These are phyloP conservation scores for Solanum okadae DNA, from an alignment of 257 asterid genomes.

Conservation along the genomic window DNA sequence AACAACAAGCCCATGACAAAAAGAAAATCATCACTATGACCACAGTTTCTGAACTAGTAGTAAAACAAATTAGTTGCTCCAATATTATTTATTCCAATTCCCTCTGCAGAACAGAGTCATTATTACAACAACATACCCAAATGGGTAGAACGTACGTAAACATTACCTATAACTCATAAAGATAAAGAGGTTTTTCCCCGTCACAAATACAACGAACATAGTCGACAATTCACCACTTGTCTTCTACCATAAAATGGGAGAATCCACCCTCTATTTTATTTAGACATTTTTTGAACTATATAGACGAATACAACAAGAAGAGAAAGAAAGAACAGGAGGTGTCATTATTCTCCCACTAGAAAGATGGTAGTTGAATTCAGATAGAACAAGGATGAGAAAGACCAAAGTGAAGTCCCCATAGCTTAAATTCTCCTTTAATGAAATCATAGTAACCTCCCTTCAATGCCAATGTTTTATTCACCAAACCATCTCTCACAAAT, in stretches of 20 bases:
- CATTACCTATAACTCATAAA: too few relatives aligned
- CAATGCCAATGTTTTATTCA: slow-evolving; percentile 61
- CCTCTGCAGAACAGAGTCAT: not conserved
- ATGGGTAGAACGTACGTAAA: not conserved
- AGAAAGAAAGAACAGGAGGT: not conserved
- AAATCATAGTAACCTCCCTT: slow-evolving; percentile 91
- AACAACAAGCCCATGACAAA: too few relatives aligned
- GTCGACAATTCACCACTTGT: not conserved
- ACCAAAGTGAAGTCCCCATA: slow-evolving; percentile 73
- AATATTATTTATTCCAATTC: not conserved
- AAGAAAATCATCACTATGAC: not conserved
- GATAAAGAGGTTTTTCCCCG: not conserved
- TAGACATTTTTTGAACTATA: not conserved
- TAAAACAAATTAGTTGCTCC: not conserved
- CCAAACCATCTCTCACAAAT: slow-evolving; percentile 75
- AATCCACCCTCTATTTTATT: not conserved
- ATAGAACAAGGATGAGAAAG: slow-evolving; percentile 62
- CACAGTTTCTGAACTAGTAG: not conserved
- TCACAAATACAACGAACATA: not conserved
- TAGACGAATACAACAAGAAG: not conserved
- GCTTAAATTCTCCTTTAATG: slow-evolving; percentile 71
- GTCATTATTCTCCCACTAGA: not conserved
- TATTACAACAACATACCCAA: not conserved
- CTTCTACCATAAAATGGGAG: not conserved
- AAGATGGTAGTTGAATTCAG: slow-evolving; percentile 24